Base-by-base conservation (phyloP, 176 grass and related monocot genomes). In the Musa itinerans region DNA sequence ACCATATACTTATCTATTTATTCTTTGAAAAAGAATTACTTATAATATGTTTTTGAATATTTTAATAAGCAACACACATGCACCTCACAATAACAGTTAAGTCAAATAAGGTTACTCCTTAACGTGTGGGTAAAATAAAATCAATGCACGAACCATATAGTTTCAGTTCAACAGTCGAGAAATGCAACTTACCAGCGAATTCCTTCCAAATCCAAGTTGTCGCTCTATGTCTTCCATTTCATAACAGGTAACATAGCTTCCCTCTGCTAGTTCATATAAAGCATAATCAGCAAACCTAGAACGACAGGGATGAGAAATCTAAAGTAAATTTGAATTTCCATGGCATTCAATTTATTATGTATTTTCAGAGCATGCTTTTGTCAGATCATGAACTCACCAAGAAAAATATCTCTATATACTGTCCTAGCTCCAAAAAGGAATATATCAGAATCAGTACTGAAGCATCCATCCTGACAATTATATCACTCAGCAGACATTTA, bases 351-450 rank as follows among this genome's bases (percentile, higher is more conserved):
- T 50, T 61, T 4, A 73, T 9, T 27, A 73, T 73, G 26, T 53
- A 64, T n/a, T 72, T 64, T 53, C 21, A 19, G 25, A 69, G 54
- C 17, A 8, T 29, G 21, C 13, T 3, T 43, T 83, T 57, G 25
- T 29, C 21, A 53, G 65, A 23, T 24, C 6, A 69, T 54, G 3
- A 72, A 70, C 27, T 55, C 85, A 90, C 90, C 94, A 89, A 97
- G 84, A 63, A 93, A 85, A 68, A 97, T 80, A 70, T 93, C 94
- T 93, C 94, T 97, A 70, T 97, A 97, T 74, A 97, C 88, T 77
- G 88, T 97, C 77, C 83, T 89, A 52, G 90, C 94, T 21, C 94
- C 94, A 72, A 97, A 93, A 83, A 97, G 94, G 68, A 97, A 97
- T 9, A 92, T 62, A 83, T 97, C 90, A 65, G 93, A 97, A 76